Base-by-base conservation (phyloP, 1,284 basidiomycete species). In the Ceratobasidium papillatum region DNA sequence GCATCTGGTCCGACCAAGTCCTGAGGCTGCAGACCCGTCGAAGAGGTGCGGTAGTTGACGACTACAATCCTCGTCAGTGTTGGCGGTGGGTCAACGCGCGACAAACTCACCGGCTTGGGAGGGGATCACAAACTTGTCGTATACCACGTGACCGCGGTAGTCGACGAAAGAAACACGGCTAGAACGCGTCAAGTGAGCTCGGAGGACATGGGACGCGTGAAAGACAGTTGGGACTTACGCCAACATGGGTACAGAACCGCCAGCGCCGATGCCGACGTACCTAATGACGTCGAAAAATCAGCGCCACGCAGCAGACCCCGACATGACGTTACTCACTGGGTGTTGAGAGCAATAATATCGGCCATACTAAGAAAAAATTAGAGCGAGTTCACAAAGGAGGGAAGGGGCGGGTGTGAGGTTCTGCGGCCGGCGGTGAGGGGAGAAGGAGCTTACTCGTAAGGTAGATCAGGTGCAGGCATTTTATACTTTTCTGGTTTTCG, bases 1-100 rank as follows among this genome's bases (percentile, higher is more conserved):
- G 86, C 88, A 17, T 85, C 72, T 34, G 59, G 61, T 30, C 56
- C 61, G 30, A 75, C 36, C 4, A 52, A 38, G 17, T 52, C 14
- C 62, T 61, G 51, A 41, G 51, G 76, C 69, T 74, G 52, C 66
- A 94, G 91, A 7, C 92, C 92, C 5, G 92, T 94, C 1, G 88
- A 87, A 43, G 85, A 83, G 17, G 90, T 91, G 62, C 92, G 86
- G 80, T 91, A 93, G 80, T 93, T 92, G 45, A 89, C 88, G 36
- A 93, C 89, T 79, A 87, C 82, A 76, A 34, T 4, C 38, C 45
- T 61, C 9, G 74, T 34, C 38, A 47, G n/a, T 30, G 62, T 71
- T 17, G 43, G 11, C 34, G 66, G 74, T 30, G 38, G 65, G 61
- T 34, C 22, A 51, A 76, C 22, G 59, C 38, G 65, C 68, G 38